A percentile compares a stretch with the other conserved stretches of the same genome.
Evolutionary conservation across 805 yeast genomes (phyloP).

Genomic region (Jamesozyma rosinii): DNA sequence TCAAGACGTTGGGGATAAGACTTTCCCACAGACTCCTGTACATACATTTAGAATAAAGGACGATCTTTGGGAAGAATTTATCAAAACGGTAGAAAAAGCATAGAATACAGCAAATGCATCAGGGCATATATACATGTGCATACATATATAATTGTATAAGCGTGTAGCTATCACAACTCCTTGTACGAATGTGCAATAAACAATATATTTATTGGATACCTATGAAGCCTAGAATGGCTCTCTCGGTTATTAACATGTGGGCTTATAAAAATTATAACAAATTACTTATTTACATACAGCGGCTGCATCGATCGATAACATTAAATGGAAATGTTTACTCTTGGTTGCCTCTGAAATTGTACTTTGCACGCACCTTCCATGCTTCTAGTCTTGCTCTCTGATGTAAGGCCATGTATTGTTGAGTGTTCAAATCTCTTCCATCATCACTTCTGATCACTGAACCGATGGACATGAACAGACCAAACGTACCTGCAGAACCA

Average conservation of each 20-base stretch:
- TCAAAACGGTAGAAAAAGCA: not conserved
- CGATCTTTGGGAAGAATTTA: conserved; percentile 44
- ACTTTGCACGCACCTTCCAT: conserved; percentile 24
- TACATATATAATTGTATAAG: too few relatives aligned
- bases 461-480: conserved; percentile 92
- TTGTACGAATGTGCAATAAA: not conserved
- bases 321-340: not conserved
- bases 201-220: not conserved
- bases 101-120: too few relatives aligned
- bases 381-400: conserved; percentile 27
- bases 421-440: conserved; percentile 15
- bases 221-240: not conserved
- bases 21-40: conserved; percentile 51
- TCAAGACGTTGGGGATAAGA: conserved; percentile 44
- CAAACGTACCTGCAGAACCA: conserved; percentile 95
- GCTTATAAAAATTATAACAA: not conserved
- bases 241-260: not conserved
- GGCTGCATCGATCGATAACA: not conserved
- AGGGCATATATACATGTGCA: not conserved
- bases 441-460: conserved; percentile 78
- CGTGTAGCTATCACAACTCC: not conserved
- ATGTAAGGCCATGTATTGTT: conserved; percentile 14
- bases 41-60: conserved; percentile 67
- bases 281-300: not conserved
- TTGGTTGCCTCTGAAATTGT: conserved; percentile 4